Evolutionary conservation across 202 grass and related monocot genomes (phyloP), one percentile per base, ranked within the genome.

Genomic region (Zoysia matrella): DNA sequence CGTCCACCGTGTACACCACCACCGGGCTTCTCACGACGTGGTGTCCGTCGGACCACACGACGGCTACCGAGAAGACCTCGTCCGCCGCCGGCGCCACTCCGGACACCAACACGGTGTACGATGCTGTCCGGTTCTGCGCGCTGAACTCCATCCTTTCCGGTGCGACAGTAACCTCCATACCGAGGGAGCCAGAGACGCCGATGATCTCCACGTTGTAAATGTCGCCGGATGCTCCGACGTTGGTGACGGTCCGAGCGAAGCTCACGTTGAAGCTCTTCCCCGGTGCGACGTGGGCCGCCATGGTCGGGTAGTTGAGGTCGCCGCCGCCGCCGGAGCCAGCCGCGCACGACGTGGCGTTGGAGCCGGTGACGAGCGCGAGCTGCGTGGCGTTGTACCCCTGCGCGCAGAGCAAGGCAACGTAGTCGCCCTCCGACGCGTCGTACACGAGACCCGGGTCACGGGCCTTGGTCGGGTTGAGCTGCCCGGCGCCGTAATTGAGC

Each of bases 251-350:
- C 36, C 80, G 71, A 46, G 77, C 4, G 67, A 89, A 89, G n/a
- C 5, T 55, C 3, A 67, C 10, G 6, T 0, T 76, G 56, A 88
- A 71, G 39, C 72, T 78, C 82, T 53, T 75, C 42, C 77, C 85
- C 5, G 76, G 58, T 1, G 42, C 11, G 3, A 60, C 75, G 2
- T 3, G 48, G 3, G 71, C 42, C 0, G 49, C 83, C 75, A 85
- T 85, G 40, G 83, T 85, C 5, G 65, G 83, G 75, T 85, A 85
- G 83, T 79, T 85, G 48, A 85, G 67, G 75, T 79, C 50, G 6
- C 50, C 56, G 0, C 11, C 30, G 4, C 2, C 5, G 57, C 57
- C 0, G 18, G 3, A 15, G 53, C 4, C 1, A 1, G 55, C 15
- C 5, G 55, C 15, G 67, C 40, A 46, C 53, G 4, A 4, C 1